Conservation (phyloP, 176 grass and related monocot species). For the Oryza longistaminata region DNA sequence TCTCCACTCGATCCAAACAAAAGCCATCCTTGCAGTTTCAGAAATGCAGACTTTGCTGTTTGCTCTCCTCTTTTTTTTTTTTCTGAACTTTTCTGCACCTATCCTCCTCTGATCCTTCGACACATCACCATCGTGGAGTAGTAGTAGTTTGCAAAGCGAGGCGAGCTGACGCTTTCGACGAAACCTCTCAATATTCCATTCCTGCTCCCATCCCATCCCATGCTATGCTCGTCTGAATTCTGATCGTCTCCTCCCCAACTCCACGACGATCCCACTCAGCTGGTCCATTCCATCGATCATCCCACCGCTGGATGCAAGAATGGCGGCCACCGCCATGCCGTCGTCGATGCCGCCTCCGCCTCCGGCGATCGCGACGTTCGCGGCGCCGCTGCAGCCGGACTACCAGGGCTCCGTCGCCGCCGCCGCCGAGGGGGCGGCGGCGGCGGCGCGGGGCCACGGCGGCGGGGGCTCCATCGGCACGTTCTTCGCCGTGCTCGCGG, state of each 20-base stretch:
- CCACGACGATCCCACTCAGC: too few species aligned
- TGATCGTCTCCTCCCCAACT: background rate
- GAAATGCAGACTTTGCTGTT: background rate
- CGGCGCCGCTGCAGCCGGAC: constrained; percentile 50
- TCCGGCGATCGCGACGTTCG: background rate
- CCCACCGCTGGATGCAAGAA: constrained; percentile 29
- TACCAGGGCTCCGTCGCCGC: constrained; percentile 36
- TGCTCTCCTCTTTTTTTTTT: constrained; percentile 8
- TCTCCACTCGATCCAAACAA: constrained; percentile 53
- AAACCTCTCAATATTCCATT: background rate
- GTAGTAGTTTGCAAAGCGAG: constrained; percentile 27
- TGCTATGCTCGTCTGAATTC: background rate
- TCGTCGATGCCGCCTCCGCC: constrained; percentile 37
- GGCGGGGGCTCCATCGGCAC: constrained; percentile 41
- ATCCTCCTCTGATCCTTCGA: constrained; percentile 24
- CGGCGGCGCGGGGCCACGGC: background rate
- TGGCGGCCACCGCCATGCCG: constrained; percentile 36
- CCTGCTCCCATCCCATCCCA: background rate
- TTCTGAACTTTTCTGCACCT: constrained; percentile 20
- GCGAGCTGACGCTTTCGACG: constrained; percentile 20
- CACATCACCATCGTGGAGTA: background rate
- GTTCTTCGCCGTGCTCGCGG: constrained; percentile 74
- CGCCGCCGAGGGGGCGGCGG: background rate
- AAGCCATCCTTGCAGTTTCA: constrained; percentile 26
- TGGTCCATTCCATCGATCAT: constrained; percentile 6